These are phyloP conservation scores for Carex sylvatica DNA, from an alignment of 202 grass and related monocot species.

Conservation along the genomic window DNA sequence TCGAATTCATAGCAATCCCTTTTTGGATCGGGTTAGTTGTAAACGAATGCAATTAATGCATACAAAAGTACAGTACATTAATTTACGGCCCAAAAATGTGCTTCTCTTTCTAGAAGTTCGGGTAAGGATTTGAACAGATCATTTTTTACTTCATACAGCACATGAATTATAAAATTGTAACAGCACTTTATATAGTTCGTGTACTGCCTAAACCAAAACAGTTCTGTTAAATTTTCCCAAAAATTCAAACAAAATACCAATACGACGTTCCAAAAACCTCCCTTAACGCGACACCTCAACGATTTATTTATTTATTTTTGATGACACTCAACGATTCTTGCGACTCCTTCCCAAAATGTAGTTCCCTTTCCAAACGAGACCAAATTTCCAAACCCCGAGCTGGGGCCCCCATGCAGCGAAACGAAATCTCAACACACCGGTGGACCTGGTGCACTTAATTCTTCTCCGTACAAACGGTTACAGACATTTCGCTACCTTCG, in stretches of 20 bases:
- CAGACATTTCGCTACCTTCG: not conserved
- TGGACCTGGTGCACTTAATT: not conserved
- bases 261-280: not conserved
- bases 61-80: not conserved
- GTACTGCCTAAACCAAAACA: too few relatives aligned
- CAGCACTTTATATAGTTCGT: too few relatives aligned
- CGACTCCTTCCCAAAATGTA: not conserved
- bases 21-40: not conserved
- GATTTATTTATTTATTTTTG: too few relatives aligned
- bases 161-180: too few relatives aligned
- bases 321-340: not conserved
- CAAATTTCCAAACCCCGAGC: not conserved
- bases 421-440: not conserved
- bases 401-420: not conserved
- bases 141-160: too few relatives aligned
- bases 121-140: too few relatives aligned
- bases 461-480: not conserved
- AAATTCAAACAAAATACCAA: not conserved
- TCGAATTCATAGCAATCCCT: not conserved
- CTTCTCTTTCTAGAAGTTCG: not conserved
- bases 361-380: not conserved
- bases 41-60: not conserved
- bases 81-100: not conserved
- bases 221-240: not conserved
- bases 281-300: slow-evolving; percentile 5